phyloP scores from a whole-genome alignment of 2,329 filamentous ascomycete genomes.

The Xylogone sp. region DNA sequence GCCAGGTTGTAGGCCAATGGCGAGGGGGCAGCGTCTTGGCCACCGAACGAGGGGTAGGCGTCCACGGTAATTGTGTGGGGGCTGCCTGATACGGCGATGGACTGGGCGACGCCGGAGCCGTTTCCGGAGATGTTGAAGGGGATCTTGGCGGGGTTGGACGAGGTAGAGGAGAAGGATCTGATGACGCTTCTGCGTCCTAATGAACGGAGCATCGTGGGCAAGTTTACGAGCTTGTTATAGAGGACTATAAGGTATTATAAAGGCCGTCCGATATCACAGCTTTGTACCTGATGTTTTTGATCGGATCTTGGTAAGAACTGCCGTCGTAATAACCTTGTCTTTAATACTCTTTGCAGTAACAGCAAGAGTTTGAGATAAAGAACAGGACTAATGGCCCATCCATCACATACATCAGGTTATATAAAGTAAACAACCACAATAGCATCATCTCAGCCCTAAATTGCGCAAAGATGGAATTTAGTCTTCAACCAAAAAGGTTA shows the following conservation, averaged over 20 bases:
- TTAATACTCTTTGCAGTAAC: too few species aligned
- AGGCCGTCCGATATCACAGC: neutral
- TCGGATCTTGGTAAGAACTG: neutral
- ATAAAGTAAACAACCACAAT: neutral
- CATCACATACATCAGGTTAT: too few species aligned
- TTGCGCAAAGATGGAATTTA: neutral
- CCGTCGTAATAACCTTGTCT: neutral
- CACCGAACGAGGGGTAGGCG: slow-evolving; percentile 26
- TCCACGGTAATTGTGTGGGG: slow-evolving; percentile 23
- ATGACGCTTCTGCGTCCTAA: neutral
- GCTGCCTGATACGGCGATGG: slow-evolving; percentile 20
- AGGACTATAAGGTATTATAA: neutral
- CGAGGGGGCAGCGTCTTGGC: slow-evolving; percentile 23
- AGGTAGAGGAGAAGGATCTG: neutral
- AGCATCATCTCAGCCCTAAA: neutral
- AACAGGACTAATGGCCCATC: too few species aligned
- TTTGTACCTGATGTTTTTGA: too few species aligned
- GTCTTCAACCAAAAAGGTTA: neutral
- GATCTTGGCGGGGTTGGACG: slow-evolving; percentile 7
- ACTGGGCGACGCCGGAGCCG: slow-evolving; percentile 21
- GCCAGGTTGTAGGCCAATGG: slow-evolving; percentile 26
- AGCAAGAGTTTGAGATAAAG: too few species aligned
- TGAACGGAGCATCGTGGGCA: neutral
- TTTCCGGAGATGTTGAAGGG: slow-evolving; percentile 19
- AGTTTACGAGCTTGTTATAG: neutral